Percentiles rank a stretch among this genome's conserved stretches.
Conservation (phyloP, 345 rosid genomes). For the Eucalyptus marginata region DNA sequence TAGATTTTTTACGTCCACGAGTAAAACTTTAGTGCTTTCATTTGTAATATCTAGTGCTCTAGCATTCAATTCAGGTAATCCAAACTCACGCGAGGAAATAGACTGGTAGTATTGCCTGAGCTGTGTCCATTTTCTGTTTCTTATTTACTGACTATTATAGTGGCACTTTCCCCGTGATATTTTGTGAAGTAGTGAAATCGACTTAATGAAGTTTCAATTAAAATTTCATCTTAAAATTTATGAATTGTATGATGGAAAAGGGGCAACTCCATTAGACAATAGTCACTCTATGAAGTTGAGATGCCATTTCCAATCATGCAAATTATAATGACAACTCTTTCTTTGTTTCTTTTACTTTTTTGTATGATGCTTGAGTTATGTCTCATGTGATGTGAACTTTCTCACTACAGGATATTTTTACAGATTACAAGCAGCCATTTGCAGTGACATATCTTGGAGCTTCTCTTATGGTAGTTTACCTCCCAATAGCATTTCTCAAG, state of each 20-base stretch:
- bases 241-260: not conserved
- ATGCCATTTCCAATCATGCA: not conserved
- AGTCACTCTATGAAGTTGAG: not conserved
- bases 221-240: not conserved
- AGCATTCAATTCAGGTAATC: not conserved
- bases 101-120: not conserved
- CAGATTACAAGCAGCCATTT: slow-evolving; percentile 91
- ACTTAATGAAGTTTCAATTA: not conserved
- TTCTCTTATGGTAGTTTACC: slow-evolving; percentile 94
- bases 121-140: not conserved
- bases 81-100: not conserved
- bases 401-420: slow-evolving; percentile 68
- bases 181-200: not conserved
- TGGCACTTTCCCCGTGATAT: not conserved
- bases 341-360: not conserved
- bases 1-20: not conserved
- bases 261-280: not conserved
- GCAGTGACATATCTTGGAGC: slow-evolving; percentile 99
- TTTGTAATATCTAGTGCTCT: not conserved
- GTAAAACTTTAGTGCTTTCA: not conserved
- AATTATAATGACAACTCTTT: not conserved
- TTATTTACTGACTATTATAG: not conserved
- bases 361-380: not conserved
- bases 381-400: not conserved
- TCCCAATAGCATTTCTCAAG: slow-evolving; percentile 82